Base-by-base conservation (phyloP, 495 filamentous ascomycete species). In the Penicillium roqueforti region DNA sequence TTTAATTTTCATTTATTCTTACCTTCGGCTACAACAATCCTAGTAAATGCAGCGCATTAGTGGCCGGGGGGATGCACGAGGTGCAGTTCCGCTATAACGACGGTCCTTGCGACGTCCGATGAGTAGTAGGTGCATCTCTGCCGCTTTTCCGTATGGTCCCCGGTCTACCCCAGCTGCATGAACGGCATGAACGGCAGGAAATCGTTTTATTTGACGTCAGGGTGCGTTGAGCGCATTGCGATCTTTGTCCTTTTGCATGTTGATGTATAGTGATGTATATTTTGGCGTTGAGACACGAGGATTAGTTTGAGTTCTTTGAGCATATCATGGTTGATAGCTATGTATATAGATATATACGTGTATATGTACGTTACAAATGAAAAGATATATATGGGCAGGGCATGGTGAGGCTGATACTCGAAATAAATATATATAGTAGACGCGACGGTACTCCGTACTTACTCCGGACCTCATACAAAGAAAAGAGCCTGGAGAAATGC, bases 101-200 rank as follows among this genome's bases (percentile, higher is more conserved):
- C 39, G 22, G 38, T 32, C 45, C 19, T 36, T 42, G 37, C 32
- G 40, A 40, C 39, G n/a, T 52, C 29, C 25, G 26, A 18, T 40
- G 40, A 11, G 11, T 13, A 11, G 11, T 13, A 32, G 25, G 19
- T 38, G 46, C 50, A 22, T 42, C 38, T 51, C 19, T 51, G 26
- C 49, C 38, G 38, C 39, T 44, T 26, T 26, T 42, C 50, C 50
- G 38, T 52, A 50, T 26, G 47, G 36, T 20, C 34, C 36, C 39
- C 18, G 19, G 26, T 31, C 38, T 34, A 23, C 23, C 40, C 49
- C 22, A 32, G 39, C 20, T 52, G 50, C 50, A 52, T 52, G 50
- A 52, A 52, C 50, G 50, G 50, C 50, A 52, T 52, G 50, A 52
- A 52, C 50, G 50, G 31, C 29, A 22, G 29, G 31, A 14, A 48